Evolutionary conservation across 495 filamentous ascomycete species (phyloP), one percentile per base, ranked within the genome.

Genomic region (Parachaetomium inaequale): DNA sequence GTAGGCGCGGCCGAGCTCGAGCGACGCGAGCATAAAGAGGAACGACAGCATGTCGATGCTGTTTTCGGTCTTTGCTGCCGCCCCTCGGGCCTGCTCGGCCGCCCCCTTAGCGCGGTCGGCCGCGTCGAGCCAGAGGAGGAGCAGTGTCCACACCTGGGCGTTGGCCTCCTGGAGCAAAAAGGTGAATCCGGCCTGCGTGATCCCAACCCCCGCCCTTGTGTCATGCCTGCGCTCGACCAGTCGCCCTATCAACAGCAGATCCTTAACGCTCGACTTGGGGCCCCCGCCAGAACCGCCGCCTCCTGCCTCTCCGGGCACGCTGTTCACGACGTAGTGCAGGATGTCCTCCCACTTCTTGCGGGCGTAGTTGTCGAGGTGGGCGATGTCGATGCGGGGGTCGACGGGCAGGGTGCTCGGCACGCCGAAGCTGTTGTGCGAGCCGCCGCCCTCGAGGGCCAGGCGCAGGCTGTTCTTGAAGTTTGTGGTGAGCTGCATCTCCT

Each of bases 141-240:
- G 80, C 26, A 98, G 82, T 29, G 90, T 90, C 94, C 94, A 98
- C 47, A 98, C 92, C 72, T 98, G 94, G 5, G 92, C 90, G 70
- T 96, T 97, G 62, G 92, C 85, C 68, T 96, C 94, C 68, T 98
- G 94, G 0, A 98, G 78, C 11, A 98, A 81, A 65, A 98, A 98
- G 1, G 90, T 89, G 69, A 98, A 98, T 6, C 94, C 94, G 19
- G 88, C 84, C 70, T 96, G 84, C 1, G 95, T 98, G 63, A 98
- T 98, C 45, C 71, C 73, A n/a, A 81, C 71, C 19, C 73, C 72
- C 3, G 80, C 82, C 21, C 83, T 79, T 40, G 77, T 81, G 17
- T 79, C 76, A 34, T 80, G 81, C 38, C 79, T 78, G 17, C 74
- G 72, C 66, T 90, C 86, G 31, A 98, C 92, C 29, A 98, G 79